phyloP scores from a whole-genome alignment of 192 early-diverging fungal genomes.

The Rhizophagus prolifer region DNA sequence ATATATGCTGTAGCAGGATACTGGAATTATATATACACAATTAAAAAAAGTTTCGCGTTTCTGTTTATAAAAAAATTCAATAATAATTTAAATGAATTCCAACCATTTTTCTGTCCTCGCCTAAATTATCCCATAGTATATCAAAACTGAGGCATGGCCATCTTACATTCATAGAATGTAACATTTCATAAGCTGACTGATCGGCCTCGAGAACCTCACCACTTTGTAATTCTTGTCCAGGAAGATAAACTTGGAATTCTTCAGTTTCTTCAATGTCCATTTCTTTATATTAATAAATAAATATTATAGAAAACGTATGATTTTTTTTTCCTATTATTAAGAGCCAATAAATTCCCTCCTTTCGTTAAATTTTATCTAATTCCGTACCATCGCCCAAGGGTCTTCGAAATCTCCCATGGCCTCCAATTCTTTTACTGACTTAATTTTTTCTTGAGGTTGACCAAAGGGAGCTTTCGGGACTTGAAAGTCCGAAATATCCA shows the following conservation, averaged over 20 bases:
- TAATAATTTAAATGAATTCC: not conserved
- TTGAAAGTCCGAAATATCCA: not conserved
- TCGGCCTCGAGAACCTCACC: slow-evolving; percentile 94
- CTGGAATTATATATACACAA: slow-evolving; percentile 30
- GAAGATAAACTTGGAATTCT: slow-evolving; percentile 76
- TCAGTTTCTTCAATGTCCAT: slow-evolving; percentile 56
- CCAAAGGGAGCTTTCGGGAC: slow-evolving; percentile 23
- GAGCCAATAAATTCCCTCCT: no score
- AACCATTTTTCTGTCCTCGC: slow-evolving; percentile 63
- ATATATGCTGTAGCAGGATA: slow-evolving; percentile 93
- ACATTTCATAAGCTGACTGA: slow-evolving; percentile 94
- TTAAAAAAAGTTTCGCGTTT: not conserved
- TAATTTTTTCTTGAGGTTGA: slow-evolving; percentile 5
- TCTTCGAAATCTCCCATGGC: slow-evolving; percentile 93
- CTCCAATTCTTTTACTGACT: slow-evolving; percentile 44
- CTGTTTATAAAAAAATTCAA: not conserved
- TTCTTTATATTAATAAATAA: slow-evolving; percentile 28
- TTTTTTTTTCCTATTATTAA: not conserved
- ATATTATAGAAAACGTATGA: not conserved
- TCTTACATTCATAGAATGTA: slow-evolving; percentile 87
- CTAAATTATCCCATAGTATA: slow-evolving; percentile 85
- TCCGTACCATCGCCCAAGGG: slow-evolving; percentile 48
- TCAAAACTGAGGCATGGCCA: slow-evolving; percentile 99
- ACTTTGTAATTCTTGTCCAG: slow-evolving; percentile 81
- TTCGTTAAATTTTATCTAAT: not conserved